Evolutionary conservation across 2,329 filamentous ascomycete species (phyloP), one percentile per base, ranked within the genome.

Genomic region (Lachnellula arida): DNA sequence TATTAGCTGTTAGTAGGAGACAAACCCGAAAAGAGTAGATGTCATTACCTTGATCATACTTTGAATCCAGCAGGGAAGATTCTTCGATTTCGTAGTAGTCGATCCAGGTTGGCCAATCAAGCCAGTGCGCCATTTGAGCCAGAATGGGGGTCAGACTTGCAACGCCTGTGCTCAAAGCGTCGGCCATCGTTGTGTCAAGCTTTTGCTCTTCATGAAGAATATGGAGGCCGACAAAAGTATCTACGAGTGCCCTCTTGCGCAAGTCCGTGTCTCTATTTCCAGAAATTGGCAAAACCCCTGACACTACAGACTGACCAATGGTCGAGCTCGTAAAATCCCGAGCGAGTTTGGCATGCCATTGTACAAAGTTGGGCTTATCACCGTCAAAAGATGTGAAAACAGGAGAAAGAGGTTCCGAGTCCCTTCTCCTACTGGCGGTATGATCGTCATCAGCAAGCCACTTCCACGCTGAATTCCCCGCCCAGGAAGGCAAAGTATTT

Each of bases 151-250:
- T 82, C 22, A 97, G 72, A 43, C 79, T 76, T 14, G 76, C 72
- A 22, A 73, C 64, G 43, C 77, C 73, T 19, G 70, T 71, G 48
- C 68, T 71, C 11, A 76, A 72, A n/a, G 73, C 69, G 59, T 81
- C 77, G n/a, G 74, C 72, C 46, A 77, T 76, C 53, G 76, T 73
- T 3, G 86, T 81, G 58, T 89, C 84, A 1, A 99, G 80, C 68
- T 96, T 97, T 60, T 88, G 80, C 69, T 99, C 94, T 70, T 99
- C 93, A 0, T 88, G 80, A n/a, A 96, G 76, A 3, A 97, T 77
- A 73, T 99, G 94, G 12, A 99, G 76, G 0, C 83, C 87, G 61
- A 95, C 76, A 39, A 93, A 80, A 51, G 88, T 78, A 66, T 89
- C 81, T 68, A 87, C 75, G 35, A 88, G 78, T 53, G 84, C 73